phyloP scores from a whole-genome alignment of 2,329 filamentous ascomycete species.

The Biscogniauxia sp. region DNA sequence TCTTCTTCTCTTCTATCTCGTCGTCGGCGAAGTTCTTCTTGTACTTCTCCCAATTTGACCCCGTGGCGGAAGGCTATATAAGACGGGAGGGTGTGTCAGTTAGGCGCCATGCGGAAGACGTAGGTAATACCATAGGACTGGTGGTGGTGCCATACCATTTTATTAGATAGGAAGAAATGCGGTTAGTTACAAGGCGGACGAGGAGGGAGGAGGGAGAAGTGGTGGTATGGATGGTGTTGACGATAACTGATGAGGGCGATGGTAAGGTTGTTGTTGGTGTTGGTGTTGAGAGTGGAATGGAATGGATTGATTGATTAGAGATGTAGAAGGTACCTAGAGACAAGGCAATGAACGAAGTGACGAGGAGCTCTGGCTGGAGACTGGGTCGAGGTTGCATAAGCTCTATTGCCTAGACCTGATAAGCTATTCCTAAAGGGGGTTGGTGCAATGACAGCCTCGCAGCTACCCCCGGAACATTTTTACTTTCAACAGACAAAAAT shows the following conservation, averaged over 20 bases:
- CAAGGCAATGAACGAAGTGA: conserved; percentile 8
- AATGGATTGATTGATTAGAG: conserved; percentile 3
- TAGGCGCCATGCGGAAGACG: conserved; percentile 10
- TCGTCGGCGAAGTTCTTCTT: conserved; percentile 96
- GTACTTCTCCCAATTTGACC: conserved; percentile 97
- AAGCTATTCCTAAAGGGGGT: conserved; percentile 10
- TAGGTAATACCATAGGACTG: neutral
- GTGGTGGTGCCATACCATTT: conserved; percentile 25
- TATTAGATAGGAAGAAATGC: conserved; percentile 6
- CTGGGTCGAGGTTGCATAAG: conserved; percentile 31
- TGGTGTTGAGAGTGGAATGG: neutral
- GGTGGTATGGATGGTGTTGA: conserved; percentile 6
- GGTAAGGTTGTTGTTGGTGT: neutral
- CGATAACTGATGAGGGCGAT: conserved; percentile 1
- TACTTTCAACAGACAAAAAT: conserved; percentile 22
- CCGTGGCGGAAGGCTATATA: conserved; percentile 83
- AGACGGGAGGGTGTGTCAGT: conserved; percentile 15
- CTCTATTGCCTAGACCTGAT: conserved; percentile 26
- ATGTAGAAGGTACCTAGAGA: conserved; percentile 4
- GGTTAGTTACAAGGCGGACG: too few relatives aligned
- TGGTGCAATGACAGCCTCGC: conserved; percentile 28
- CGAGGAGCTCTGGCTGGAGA: conserved; percentile 8
- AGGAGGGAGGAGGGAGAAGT: conserved; percentile 1
- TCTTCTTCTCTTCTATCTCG: conserved; percentile 99
- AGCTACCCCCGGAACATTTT: conserved; percentile 29